Conservation (phyloP, 2,329 filamentous ascomycete genomes). For the Diaporthe velutina region DNA sequence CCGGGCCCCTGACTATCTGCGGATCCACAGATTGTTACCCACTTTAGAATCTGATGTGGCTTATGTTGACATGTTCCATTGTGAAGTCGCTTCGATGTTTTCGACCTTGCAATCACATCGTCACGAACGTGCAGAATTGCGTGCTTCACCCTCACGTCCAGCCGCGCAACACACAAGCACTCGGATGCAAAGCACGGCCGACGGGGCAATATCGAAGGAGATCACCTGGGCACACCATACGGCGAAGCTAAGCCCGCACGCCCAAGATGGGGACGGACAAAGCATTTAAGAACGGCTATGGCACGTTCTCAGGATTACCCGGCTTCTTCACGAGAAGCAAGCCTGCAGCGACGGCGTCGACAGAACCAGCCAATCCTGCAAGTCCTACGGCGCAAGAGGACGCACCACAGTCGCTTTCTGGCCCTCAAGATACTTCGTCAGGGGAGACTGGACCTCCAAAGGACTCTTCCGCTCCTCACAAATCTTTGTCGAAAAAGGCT, state of each 20-base stretch:
- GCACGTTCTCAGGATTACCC: constrained; percentile 20
- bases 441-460: not conserved
- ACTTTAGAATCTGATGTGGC: constrained; percentile 6
- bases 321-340: constrained; percentile 2
- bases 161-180: not conserved
- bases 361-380: not conserved
- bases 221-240: not conserved
- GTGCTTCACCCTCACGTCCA: constrained; percentile 28
- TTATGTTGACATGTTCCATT: not conserved
- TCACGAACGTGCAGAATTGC: constrained; percentile 37
- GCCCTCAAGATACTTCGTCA: constrained; percentile 7
- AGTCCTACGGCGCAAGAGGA: not conserved
- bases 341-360: constrained; percentile 1
- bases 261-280: constrained; percentile 18
- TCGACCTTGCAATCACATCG: constrained; percentile 20
- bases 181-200: constrained; percentile 2
- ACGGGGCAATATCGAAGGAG: constrained; percentile 24
- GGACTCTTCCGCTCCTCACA: not conserved
- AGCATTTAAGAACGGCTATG: constrained; percentile 31
- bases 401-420: not conserved
- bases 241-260: not conserved
- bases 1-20: constrained; percentile 31
- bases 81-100: constrained; percentile 1
- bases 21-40: not conserved
- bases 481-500: constrained; percentile 7